Evolutionary conservation across 495 filamentous ascomycete genomes (phyloP), one percentile per base, ranked within the genome.

Genomic region (Parachaetomium inaequale): DNA sequence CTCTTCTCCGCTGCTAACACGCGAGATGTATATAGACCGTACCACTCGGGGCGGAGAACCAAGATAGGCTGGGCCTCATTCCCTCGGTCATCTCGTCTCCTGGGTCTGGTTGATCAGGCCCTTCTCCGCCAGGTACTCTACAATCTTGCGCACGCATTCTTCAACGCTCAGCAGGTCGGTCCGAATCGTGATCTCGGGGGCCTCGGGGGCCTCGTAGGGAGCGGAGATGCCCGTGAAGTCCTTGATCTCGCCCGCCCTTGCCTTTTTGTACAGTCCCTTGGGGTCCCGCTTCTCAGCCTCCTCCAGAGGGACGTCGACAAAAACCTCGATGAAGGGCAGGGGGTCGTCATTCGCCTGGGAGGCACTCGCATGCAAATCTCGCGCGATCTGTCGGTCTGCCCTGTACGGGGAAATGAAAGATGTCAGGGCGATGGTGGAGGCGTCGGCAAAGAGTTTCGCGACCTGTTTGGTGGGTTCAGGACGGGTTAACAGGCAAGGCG

Each of bases 241-340:
- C 80, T 93, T 93, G 71, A 98, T 96, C 71, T 93, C 84, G 15
- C 94, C 94, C 53, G 87, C 87, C 19, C 93, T 81, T 7, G 94
- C 94, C 85, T 96, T 96, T 85, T 95, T 95, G 73, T 98, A 98
- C 59, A 98, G 74, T 10, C 93, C 95, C 84, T 98, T 98, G 26
- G 94, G 94, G 72, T 98, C 94, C 61, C 94, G 82, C 79, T 88
- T 75, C 83, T 98, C 95, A n/a, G 95, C 94, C 38, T 90, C 88
- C 73, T 88, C 89, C 59, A 98, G 78, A 4, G 91, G 86, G 12
- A 97, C 83, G 72, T 98, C 92, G 51, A 98, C 85, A 68, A 85
- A 93, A 21, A 97, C 89, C 74, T 98, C 94, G 63, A 98, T 85
- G 75, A 98, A 98, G 2, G 92, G 86, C 62, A 98, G 81, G 12